Evolutionary conservation across 768 basidiomycete genomes (phyloP), one percentile per base, ranked within the genome.

Genomic region (Panaeolus cyanescens): DNA sequence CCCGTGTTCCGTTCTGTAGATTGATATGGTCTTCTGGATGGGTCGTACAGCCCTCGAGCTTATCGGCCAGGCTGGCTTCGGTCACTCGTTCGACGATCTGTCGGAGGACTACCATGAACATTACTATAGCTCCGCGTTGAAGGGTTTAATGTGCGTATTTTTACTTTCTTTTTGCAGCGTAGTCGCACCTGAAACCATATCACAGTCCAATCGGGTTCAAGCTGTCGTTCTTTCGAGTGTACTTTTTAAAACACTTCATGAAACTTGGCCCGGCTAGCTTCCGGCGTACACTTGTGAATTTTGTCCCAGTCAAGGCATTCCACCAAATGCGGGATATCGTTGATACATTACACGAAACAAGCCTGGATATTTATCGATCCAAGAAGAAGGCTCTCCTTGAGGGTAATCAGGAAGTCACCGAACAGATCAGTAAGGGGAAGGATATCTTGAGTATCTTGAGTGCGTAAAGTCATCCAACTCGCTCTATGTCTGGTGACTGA

Each of bases 381-480:
- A 81, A 81, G 71, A 78, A 77, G 60, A 64, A 62, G 28, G 72
- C 76, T 5, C 59, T 80, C 9, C 60, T 63, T 17, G 68, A 70
- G 19, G 77, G 75, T 12, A 77, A 79, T 39, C 71, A 74, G 28
- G 75, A 70, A 2, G 68, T 75, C 17, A 59, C 63, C 5, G 64
- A 63, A 30, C 73, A 78, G 56, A 69, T 77, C 45, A 76, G 71
- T 6, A 71, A 73, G 45, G 80, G 80, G 17, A 80, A 76, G 57
- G 82, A 83, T 65, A 75, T 84, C 12, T 74, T 83, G 64, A 83
- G 80, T 62, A 70, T 82, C 20, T 67, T 83, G 25, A 61, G 83
- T 84, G 65, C 28, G 79, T 60, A n/a, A n/a, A n/a, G n/a, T n/a
- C n/a, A n/a, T n/a, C n/a, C n/a, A n/a, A n/a, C 13, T 34, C 25